These are phyloP conservation scores for Oehlia diaphana DNA, from an alignment of 192 early-diverging fungal species.

Conservation along the genomic window DNA sequence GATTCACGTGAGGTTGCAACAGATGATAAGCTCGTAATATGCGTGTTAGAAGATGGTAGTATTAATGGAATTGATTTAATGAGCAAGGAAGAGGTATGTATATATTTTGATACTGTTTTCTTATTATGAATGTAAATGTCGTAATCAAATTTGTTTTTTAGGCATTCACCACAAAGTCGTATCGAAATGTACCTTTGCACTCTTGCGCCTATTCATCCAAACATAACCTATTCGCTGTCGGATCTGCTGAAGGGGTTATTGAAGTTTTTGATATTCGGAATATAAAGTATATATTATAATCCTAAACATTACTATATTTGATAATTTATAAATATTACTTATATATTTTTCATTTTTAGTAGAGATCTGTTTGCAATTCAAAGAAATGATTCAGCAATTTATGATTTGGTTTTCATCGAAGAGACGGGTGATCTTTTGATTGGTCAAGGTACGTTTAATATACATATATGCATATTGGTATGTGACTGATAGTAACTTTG, in stretches of 20 bases:
- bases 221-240: slow-evolving; percentile 37
- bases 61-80: slow-evolving; percentile 48
- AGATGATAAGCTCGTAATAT: slow-evolving; percentile 44
- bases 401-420: slow-evolving; percentile 1
- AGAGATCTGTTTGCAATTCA: slow-evolving; percentile 1
- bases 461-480: background rate
- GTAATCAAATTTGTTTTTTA: slow-evolving; percentile 6
- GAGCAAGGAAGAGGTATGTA: slow-evolving; percentile 48
- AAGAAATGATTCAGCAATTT: slow-evolving; percentile 8
- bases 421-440: background rate
- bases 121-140: background rate
- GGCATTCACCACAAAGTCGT: slow-evolving; percentile 42
- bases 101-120: background rate
- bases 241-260: slow-evolving; percentile 49
- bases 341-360: background rate
- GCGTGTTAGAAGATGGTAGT: slow-evolving; percentile 40
- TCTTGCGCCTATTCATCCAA: slow-evolving; percentile 41
- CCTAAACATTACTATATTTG: background rate
- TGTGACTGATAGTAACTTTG: background rate
- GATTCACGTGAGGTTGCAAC: slow-evolving; percentile 50
- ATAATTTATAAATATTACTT: background rate
- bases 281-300: slow-evolving; percentile 34
- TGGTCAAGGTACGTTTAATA: slow-evolving; percentile 3
- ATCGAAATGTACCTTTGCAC: slow-evolving; percentile 32
- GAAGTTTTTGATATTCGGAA: slow-evolving; percentile 46